Evolutionary conservation across 257 asterid species (phyloP).

Genomic region (Ilex asprella): DNA sequence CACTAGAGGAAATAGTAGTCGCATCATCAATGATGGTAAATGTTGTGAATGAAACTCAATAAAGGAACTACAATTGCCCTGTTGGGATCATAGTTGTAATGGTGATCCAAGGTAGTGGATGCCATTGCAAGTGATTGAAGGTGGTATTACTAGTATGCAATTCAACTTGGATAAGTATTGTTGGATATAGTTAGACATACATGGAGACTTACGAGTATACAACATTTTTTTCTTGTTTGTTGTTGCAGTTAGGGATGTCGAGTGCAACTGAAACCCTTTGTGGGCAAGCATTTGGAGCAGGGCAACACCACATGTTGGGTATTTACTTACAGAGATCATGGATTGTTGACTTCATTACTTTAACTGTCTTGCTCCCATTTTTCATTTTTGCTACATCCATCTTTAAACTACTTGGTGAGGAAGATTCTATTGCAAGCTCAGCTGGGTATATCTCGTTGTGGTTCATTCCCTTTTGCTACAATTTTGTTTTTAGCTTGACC

Average conservation of each 20-base stretch:
- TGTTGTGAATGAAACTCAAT: too few relatives aligned
- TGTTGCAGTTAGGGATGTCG: conserved; percentile 82
- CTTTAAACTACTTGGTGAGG: conserved; percentile 64
- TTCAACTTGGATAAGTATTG: too few relatives aligned
- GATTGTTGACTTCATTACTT: conserved; percentile 65
- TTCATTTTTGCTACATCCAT: conserved; percentile 56
- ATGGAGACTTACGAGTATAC: too few relatives aligned
- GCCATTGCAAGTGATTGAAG: too few relatives aligned
- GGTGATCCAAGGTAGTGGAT: too few relatives aligned
- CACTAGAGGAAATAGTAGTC: too few relatives aligned
- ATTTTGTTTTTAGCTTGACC: conserved; percentile 46
- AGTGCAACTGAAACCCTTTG: conserved; percentile 96
- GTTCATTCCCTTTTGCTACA: conserved; percentile 53
- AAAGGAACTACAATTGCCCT: too few relatives aligned
- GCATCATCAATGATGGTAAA: too few relatives aligned
- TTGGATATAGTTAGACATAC: too few relatives aligned
- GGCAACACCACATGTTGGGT: conserved; percentile 89
- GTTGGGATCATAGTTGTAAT: too few relatives aligned
- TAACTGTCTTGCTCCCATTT: conserved; percentile 57
- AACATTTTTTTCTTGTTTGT: not conserved
- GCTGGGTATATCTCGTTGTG: conserved; percentile 68
- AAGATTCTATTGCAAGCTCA: conserved; percentile 35
- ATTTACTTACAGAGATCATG: conserved; percentile 89
- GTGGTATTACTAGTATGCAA: too few relatives aligned
- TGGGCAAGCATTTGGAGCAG: conserved; percentile 93